Evolutionary conservation across 1,284 basidiomycete species (phyloP), one percentile per base, ranked within the genome.

Genomic region (Uromyces viciae-fabae): DNA sequence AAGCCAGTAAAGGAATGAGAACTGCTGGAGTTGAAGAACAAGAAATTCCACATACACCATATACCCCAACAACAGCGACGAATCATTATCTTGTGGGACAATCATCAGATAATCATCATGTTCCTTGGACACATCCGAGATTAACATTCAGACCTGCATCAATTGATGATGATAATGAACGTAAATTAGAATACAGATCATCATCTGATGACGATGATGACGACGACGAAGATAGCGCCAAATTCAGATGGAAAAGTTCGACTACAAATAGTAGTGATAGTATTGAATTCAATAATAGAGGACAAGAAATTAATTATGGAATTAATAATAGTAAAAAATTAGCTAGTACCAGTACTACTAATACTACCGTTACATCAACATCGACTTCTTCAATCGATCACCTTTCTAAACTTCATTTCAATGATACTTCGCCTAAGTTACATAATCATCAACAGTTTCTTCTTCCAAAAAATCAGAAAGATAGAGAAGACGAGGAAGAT

Each of bases 91-190:
- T 60, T 15, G 28, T n/a, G n/a, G n/a, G n/a, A n/a, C n/a, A n/a
- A n/a, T n/a, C n/a, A n/a, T n/a, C n/a, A n/a, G n/a, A n/a, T n/a
- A n/a, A n/a, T n/a, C n/a, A n/a, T n/a, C n/a, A n/a, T n/a, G n/a
- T n/a, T n/a, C n/a, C n/a, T n/a, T 75, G 73, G 73, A 25, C 14
- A 22, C 52, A 75, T 17, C 73, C 73, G 9, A 33, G 73, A 1
- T 31, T 75, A 8, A 75, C 73, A 38, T 75, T 75, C 33, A 75
- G 73, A 46, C 73, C 73, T 17, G 73, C 73, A 14, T 75, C 73
- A 8, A 38, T 75, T 22, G 73, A 74, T 0, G 46, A 28, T 14
- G 36, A 15, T 7, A 22, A 38, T 28, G 17, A 3, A 42, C 38
- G 49, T 60, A 60, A 25, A 25, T 15, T 72, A 19, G 71, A 75